Conservation (phyloP, 345 rosid species). For the Corymbia maculata region DNA sequence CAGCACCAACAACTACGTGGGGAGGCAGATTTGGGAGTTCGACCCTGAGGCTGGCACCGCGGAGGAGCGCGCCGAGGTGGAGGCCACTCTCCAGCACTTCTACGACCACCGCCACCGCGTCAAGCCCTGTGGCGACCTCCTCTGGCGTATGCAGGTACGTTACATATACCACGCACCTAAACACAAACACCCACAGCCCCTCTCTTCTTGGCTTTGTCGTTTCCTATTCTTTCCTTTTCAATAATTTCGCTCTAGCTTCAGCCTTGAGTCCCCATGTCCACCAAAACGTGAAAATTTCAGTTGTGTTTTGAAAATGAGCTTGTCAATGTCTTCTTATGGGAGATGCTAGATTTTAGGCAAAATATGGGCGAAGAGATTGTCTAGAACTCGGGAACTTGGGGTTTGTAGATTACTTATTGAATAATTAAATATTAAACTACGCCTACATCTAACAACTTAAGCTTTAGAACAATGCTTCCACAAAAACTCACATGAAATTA, state of each 20-base stretch:
- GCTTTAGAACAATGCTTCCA: no score
- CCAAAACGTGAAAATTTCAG: no score
- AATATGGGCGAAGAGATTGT: neutral
- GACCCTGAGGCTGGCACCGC: conserved; percentile 3
- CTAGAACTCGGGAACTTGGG: neutral
- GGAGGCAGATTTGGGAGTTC: conserved; percentile 13
- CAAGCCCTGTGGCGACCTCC: conserved; percentile 7
- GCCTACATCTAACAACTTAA: no score
- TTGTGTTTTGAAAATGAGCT: neutral
- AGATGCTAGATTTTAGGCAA: neutral
- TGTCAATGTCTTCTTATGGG: neutral
- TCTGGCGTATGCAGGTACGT: conserved; percentile 10
- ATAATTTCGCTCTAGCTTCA: no score
- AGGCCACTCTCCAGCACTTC: conserved; percentile 5
- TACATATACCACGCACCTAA: neutral
- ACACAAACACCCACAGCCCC: neutral
- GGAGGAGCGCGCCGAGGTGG: neutral
- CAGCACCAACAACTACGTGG: conserved; percentile 9
- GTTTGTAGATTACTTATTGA: neutral
- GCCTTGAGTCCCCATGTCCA: no score
- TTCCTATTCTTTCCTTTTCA: no score
- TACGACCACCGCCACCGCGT: conserved; percentile 3
- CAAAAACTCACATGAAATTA: no score
- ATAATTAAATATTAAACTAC: no score
- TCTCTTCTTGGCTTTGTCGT: neutral